Base-by-base conservation (phyloP, 202 grass and related monocot species). In the Zizania palustris region DNA sequence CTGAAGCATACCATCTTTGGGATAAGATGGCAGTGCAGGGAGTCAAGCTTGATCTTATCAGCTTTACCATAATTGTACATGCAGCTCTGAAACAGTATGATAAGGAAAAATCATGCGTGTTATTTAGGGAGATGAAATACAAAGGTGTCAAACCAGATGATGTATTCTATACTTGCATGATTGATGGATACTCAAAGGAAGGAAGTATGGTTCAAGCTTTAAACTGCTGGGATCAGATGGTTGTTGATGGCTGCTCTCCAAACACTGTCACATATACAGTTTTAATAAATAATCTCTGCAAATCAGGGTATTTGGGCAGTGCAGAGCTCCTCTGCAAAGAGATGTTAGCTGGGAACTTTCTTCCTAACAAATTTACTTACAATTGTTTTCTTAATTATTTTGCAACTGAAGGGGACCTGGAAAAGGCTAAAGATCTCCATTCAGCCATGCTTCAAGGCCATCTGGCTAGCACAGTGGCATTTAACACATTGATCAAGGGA, bases 261-360 rank as follows among this genome's bases (percentile, higher is more conserved):
- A 96, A 90, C 92, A 75, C 50, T 34, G 69, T 96, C 42, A 92
- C 89, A 72, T 72, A 87, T 72, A 90, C 85, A 0, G 73, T 81
- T 63, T 66, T 98, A 64, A 79, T 92, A 81, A 88, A 95, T 88
- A 85, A 90, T 69, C 88, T 94, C 12, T 94, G 91, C 72, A 98
- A 94, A 71, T 88, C 80, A 72, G 91, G 91, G 48, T 68, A 84
- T 82, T 83, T 94, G 65, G 81, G 77, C 49, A 88, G 88, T 6
- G 89, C 87, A 83, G 68, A 94, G 85, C 64, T 89, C 68, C 83
- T 94, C 56, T 88, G 85, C 59, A 88, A 87, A 86, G 92, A 92
- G 85, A 96, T 96, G 85, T 78, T 85, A 63, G 60, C 21, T 53
- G 72, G 75, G 6, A 63, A 39, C 49, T 69, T 78, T 69, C 87